Percentiles rank a stretch among this genome's conserved stretches.
Evolutionary conservation across 2,329 filamentous ascomycete species (phyloP).

Genomic region (Metarhizium robertsii): DNA sequence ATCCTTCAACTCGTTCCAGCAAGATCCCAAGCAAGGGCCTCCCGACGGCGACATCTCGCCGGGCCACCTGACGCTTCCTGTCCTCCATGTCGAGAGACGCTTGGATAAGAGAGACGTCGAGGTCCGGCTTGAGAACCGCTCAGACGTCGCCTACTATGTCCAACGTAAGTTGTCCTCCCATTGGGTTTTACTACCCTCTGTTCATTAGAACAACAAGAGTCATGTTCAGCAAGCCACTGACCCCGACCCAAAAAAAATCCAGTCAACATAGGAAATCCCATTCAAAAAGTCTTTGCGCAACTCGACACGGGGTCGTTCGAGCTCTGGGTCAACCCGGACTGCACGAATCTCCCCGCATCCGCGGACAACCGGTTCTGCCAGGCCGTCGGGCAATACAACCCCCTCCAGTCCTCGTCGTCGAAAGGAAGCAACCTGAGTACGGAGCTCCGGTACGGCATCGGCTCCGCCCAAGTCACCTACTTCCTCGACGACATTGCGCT

Average conservation of each 20-base stretch:
- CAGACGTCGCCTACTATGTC: slow-evolving; percentile 45
- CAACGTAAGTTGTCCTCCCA: slow-evolving; percentile 25
- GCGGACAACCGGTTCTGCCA: slow-evolving; percentile 36
- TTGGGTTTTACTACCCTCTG: background rate
- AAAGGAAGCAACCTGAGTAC: slow-evolving; percentile 23
- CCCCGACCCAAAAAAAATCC: background rate
- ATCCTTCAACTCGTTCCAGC: background rate
- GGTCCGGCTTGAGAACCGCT: slow-evolving; percentile 37
- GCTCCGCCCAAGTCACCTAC: slow-evolving; percentile 41
- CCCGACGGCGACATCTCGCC: slow-evolving; percentile 6
- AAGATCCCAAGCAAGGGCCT: background rate
- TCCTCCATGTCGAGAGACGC: slow-evolving; percentile 19
- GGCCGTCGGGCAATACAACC: slow-evolving; percentile 34
- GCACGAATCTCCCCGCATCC: slow-evolving; percentile 30
- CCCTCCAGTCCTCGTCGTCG: slow-evolving; percentile 30
- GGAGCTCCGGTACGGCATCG: slow-evolving; percentile 41
- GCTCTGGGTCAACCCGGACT: slow-evolving; percentile 54
- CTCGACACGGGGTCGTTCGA: slow-evolving; percentile 52
- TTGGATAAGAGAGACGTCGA: slow-evolving; percentile 33
- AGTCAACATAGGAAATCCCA: slow-evolving; percentile 43
- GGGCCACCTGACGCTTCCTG: slow-evolving; percentile 18
- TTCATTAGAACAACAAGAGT: background rate
- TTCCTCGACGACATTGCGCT: slow-evolving; percentile 36
- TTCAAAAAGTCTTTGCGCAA: slow-evolving; percentile 43
- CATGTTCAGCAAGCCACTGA: background rate